Evolutionary conservation across 208 protist genomes (phyloP).

Genomic region (Acanthamoeba triangularis): DNA sequence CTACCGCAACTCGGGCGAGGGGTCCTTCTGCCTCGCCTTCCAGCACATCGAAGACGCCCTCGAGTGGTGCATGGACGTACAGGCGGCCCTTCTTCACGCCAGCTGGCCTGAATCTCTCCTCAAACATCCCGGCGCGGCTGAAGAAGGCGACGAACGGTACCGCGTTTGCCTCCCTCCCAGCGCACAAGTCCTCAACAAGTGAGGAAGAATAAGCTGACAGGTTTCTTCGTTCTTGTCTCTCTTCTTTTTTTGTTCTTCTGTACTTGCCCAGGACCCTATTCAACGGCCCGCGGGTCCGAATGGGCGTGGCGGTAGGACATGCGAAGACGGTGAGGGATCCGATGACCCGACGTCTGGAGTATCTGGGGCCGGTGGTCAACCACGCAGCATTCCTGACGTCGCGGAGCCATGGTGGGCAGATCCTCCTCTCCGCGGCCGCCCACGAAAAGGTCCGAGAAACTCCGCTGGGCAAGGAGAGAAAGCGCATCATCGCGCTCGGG

Average conservation of each 20-base stretch:
- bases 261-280: not conserved
- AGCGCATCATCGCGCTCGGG: slow-evolving; percentile 2
- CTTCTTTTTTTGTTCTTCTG: not conserved
- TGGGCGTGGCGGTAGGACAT: slow-evolving; percentile 2
- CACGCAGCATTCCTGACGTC: slow-evolving; percentile 7
- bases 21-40: slow-evolving; percentile 69
- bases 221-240: not conserved
- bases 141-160: not conserved
- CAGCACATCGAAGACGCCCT: not conserved
- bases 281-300: not conserved
- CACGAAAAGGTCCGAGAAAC: not conserved
- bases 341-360: slow-evolving; percentile 15
- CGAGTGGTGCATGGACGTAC: slow-evolving; percentile 16
- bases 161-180: not conserved
- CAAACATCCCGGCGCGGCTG: slow-evolving; percentile 40
- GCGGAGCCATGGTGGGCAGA: not conserved
- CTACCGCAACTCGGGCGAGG: slow-evolving; percentile 1
- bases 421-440: not conserved
- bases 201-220: too few species aligned
- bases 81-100: not conserved
- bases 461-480: not conserved
- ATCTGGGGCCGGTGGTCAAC: slow-evolving; percentile 39
- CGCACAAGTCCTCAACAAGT: not conserved
- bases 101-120: not conserved
- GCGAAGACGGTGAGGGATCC: not conserved